A percentile compares a stretch with the other conserved stretches of the same genome.
These are phyloP conservation scores for Picochlorum sp. DNA, from an alignment of 139 green algal species.

Conservation along the genomic window DNA sequence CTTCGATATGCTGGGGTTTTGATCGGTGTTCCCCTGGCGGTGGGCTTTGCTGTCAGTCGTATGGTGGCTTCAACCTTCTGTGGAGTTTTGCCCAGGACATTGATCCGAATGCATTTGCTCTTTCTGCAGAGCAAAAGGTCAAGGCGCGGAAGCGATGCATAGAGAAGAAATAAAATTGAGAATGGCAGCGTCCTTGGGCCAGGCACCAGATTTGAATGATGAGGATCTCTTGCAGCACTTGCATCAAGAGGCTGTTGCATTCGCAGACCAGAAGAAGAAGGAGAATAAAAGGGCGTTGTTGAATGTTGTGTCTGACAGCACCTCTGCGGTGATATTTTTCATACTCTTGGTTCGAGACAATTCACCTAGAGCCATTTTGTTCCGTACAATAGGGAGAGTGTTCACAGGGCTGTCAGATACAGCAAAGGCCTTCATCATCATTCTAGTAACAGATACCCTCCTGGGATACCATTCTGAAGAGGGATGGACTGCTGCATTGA, in stretches of 20 bases:
- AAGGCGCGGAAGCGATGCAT: slow-evolving; percentile 57
- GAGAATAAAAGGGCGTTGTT: slow-evolving; percentile 50
- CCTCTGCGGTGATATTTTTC: slow-evolving; percentile 47
- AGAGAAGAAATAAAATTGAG: slow-evolving; percentile 69
- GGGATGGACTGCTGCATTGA: slow-evolving; percentile 75
- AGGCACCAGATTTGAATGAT: slow-evolving; percentile 56
- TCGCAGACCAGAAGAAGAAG: slow-evolving; percentile 26
- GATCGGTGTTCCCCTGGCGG: slow-evolving; percentile 51
- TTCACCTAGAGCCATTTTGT: slow-evolving; percentile 30
- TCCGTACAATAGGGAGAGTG: slow-evolving; percentile 60
- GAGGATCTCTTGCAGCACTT: slow-evolving; percentile 52
- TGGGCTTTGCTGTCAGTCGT: slow-evolving; percentile 50
- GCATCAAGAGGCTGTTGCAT: slow-evolving; percentile 26
- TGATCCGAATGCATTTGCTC: slow-evolving; percentile 60
- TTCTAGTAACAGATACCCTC: slow-evolving; percentile 43
- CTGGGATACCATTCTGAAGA: slow-evolving; percentile 91
- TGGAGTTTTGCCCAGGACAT: slow-evolving; percentile 44
- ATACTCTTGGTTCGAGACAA: slow-evolving; percentile 38
- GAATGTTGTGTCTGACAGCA: slow-evolving; percentile 51
- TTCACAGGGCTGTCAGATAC: slow-evolving; percentile 77
- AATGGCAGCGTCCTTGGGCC: slow-evolving; percentile 71
- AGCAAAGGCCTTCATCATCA: slow-evolving; percentile 89
- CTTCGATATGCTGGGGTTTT: slow-evolving; percentile 42
- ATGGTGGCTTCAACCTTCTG: slow-evolving; percentile 55
- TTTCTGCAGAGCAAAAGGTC: slow-evolving; percentile 60